Evolutionary conservation across 768 basidiomycete genomes (phyloP), one percentile per base, ranked within the genome.

Genomic region (Gautieria morchelliformis): DNA sequence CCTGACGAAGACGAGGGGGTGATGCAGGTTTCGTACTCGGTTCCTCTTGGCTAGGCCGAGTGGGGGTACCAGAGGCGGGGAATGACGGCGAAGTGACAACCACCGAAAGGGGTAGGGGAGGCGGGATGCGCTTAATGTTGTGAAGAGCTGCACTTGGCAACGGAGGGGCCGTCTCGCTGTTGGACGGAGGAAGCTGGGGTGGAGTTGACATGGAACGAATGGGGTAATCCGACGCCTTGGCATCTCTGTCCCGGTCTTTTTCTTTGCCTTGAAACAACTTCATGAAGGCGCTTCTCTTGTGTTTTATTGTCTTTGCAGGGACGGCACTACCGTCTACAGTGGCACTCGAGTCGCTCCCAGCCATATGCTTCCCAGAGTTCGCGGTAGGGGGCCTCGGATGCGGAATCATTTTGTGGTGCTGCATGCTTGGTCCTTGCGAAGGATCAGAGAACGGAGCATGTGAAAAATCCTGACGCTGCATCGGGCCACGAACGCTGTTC

Each of bases 271-370:
- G 81, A 66, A 91, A 89, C 11, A 92, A 70, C 52, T 85, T 75
- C 83, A 91, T 80, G 65, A 92, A 88, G 3, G 79, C 89, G 61
- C 88, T 90, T 67, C 85, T 90, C 74, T 86, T 89, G 59, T 85
- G 84, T 63, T 80, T 87, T 51, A 91, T 67, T 1, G 70, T 61
- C 63, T 81, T 85, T 10, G 71, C 72, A 27, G 72, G 66, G 40
- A 45, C 51, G 15, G 47, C 44, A 14, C 30, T 30, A n/a, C 24
- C 44, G 14, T 52, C 52, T 6, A 15, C 24, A 5, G 22, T 19
- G 9, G 48, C 30, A 42, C 35, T 33, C 4, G 56, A 40, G 22
- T 27, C n/a, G 3, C 30, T 19, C 35, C 39, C 48, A 44, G 14
- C 19, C 22, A 52, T 15, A 22, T 30, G 47, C 22, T 30, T 58